Evolutionary conservation across 495 filamentous ascomycete species (phyloP), one percentile per base, ranked within the genome.

Genomic region (Aspergillus coremiiformis): DNA sequence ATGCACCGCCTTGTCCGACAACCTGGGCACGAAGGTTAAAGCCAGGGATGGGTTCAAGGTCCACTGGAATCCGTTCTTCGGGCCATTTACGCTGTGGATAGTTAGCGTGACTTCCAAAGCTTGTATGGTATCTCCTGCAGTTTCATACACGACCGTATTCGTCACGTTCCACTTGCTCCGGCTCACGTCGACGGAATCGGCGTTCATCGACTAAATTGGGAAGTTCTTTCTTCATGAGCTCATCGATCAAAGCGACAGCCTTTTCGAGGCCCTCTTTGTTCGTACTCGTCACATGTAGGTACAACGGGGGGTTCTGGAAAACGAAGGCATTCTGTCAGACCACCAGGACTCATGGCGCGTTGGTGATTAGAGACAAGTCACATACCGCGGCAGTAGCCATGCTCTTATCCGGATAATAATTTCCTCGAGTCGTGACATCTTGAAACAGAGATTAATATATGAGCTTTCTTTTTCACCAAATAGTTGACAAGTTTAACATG

Each of bases 341-440:
- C n/a, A 23, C 37, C 37, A 21, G 2, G 1, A 9, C 3, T 5
- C 19, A 12, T 9, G 2, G 17, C 17, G 21, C 37, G n/a, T 41
- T 20, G 14, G 6, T 15, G 12, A 2, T 12, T 5, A 5, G 39
- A 12, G 11, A 46, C 39, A 51, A 21, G n/a, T 41, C 24, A 79
- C 86, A 73, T 82, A 96, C 93, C 59, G 87, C 76, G 14, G 92
- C 83, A 4, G 90, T 96, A 7, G 93, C 88, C 90, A 97, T 92
- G 72, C 80, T 94, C 71, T 96, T 96, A 69, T 98, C 93, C 0
- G 93, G 93, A 61, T 91, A 95, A 63, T 96, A 98, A 53, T 83
- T 87, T 68, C 93, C 93, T 69, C 92, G 85, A 35, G 93, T 96
- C 20, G 93, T 97, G 79, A 98, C 90, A 95, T 98, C 93, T 98